Base-by-base conservation (phyloP, 148 eudicot genomes). In the Cornus controversa region DNA sequence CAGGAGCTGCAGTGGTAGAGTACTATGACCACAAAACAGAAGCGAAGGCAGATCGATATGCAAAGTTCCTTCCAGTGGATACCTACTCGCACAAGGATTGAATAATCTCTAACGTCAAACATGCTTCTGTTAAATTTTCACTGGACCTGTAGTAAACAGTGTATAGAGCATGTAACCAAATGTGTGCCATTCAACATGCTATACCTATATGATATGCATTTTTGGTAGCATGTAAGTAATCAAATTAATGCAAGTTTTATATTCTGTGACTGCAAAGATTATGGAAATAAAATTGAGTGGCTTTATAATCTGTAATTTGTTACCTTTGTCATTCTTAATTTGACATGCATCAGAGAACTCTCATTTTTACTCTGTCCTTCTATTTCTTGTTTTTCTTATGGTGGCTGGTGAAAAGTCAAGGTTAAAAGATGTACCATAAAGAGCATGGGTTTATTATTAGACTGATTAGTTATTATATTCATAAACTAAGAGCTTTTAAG, bases 1-100 rank as follows among this genome's bases (percentile, higher is more conserved):
- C 84, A 1, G 97, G 93, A 75, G 94, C 97, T 71, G 97, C 93
- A 25, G 80, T 80, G 28, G 93, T 93, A 5, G 97, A 93, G 82
- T 93, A 91, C 77, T 91, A 82, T 50, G 97, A 93, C 82, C 94
- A 76, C 80, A 86, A 77, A 73, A 37, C 70, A 10, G 79, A 82
- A 18, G 82, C 83, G 24, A 87, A 89, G 78, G 82, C 87, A 36
- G 91, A 87, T 10, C 86, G 80, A 0, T 82, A 79, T 23, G 83
- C 84, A 7, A 86, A 89, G 58, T 83, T 86, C 71, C 87, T 86
- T 54, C 85, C 82, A 20, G 67, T 78, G 45, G 86, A 83, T 73
- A 26, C 75, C 53, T 25, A 66, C 81, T 71, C 91, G 0, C 89
- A 80, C 84, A 86, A 86, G 82, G 81, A 88, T 37, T 86, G 75